A percentile compares a stretch with the other conserved stretches of the same genome.
phyloP scores from a whole-genome alignment of 1,284 basidiomycete genomes.

The Xerocomus amazonicus region DNA sequence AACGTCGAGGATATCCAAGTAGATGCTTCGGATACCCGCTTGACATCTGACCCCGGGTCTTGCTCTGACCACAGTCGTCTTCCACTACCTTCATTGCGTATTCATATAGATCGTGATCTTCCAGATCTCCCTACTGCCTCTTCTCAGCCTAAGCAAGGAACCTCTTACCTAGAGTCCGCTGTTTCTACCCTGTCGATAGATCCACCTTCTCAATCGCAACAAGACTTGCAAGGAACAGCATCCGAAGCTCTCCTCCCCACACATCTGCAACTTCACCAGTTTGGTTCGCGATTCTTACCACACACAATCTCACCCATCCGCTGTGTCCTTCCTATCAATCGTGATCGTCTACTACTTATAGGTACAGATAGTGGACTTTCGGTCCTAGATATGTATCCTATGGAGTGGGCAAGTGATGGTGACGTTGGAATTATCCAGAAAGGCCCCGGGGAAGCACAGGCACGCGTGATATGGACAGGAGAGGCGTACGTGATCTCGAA shows the following conservation, averaged over 20 bases:
- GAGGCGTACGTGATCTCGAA: constrained; percentile 53
- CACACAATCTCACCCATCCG: constrained; percentile 69
- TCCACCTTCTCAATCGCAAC: constrained; percentile 27
- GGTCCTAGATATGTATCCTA: constrained; percentile 74
- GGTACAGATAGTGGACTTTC: constrained; percentile 75
- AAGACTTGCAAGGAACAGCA: constrained; percentile 30
- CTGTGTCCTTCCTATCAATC: constrained; percentile 64
- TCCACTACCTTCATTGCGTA: constrained; percentile 17
- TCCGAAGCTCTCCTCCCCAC: constrained; percentile 47
- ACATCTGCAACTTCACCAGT: constrained; percentile 65
- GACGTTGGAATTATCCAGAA: constrained; percentile 43
- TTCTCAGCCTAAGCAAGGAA: constrained; percentile 12
- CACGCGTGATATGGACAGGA: constrained; percentile 65
- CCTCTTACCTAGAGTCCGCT: constrained; percentile 12
- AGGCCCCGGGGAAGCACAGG: constrained; percentile 66
- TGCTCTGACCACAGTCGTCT: constrained; percentile 7
- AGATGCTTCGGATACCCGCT: constrained; percentile 4
- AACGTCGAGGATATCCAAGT: constrained; percentile 16
- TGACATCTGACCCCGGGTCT: not conserved
- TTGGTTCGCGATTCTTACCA: constrained; percentile 80
- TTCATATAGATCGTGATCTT: constrained; percentile 24
- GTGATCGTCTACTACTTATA: constrained; percentile 61
- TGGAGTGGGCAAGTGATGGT: constrained; percentile 47
- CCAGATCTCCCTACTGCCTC: constrained; percentile 12
- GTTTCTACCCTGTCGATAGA: constrained; percentile 9